Evolutionary conservation across 2,329 filamentous ascomycete genomes (phyloP).

Genomic region (Aureobasidium sp.): DNA sequence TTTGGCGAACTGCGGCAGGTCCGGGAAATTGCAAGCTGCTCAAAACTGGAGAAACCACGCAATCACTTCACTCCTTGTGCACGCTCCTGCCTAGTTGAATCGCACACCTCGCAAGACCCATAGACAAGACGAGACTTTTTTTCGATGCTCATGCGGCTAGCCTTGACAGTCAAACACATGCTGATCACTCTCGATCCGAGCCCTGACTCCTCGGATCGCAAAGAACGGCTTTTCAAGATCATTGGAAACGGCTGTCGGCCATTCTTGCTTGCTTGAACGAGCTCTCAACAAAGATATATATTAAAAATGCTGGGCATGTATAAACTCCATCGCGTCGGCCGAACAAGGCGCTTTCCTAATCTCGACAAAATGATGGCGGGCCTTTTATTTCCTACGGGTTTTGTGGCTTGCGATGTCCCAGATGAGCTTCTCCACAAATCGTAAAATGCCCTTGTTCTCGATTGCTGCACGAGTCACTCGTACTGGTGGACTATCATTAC

Average conservation of each 20-base stretch:
- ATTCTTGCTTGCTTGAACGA: background rate
- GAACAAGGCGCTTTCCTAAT: slow-evolving; percentile 3
- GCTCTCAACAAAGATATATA: slow-evolving; percentile 4
- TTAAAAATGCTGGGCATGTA: slow-evolving; percentile 8
- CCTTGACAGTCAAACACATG: slow-evolving; percentile 2
- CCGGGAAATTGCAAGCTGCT: slow-evolving; percentile 9
- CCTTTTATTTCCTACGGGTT: slow-evolving; percentile 1
- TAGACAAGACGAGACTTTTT: background rate
- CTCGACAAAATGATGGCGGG: slow-evolving; percentile 2
- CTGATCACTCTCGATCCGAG: slow-evolving; percentile 11
- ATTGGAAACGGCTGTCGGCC: slow-evolving; percentile 6
- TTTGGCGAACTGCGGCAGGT: background rate
- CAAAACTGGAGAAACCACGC: slow-evolving; percentile 13
- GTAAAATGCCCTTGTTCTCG: background rate
- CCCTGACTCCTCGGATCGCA: slow-evolving; percentile 10
- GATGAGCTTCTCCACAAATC: slow-evolving; percentile 14
- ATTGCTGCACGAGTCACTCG: slow-evolving; percentile 9
- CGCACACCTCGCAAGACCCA: background rate
- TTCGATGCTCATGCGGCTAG: slow-evolving; percentile 9
- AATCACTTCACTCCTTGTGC: slow-evolving; percentile 2
- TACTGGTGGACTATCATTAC: background rate
- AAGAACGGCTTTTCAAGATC: slow-evolving; percentile 1
- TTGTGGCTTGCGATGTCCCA: slow-evolving; percentile 11
- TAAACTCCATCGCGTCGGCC: background rate
- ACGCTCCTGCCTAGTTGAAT: background rate